These are phyloP conservation scores for Medicago truncatula DNA, from an alignment of 306 rosid genomes.

Conservation along the genomic window MtrunA17r5.0-ANR NC_053043.1:15174501-15175000, in stretches of 20 bases:
- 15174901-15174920: slow-evolving; percentile 75
- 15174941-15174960: slow-evolving; percentile 55
- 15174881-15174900: slow-evolving; percentile 67
- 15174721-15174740: slow-evolving; percentile 78
- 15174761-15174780: slow-evolving; percentile 91
- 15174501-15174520: slow-evolving; percentile 1
- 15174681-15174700: slow-evolving; percentile 74
- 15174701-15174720: slow-evolving; percentile 59
- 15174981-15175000: slow-evolving; percentile 75
- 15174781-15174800: slow-evolving; percentile 77
- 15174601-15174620: slow-evolving; percentile 49
- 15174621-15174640: slow-evolving; percentile 84
- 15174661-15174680: slow-evolving; percentile 62
- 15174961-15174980: slow-evolving; percentile 53
- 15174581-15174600: slow-evolving; percentile 29
- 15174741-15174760: slow-evolving; percentile 78
- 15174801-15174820: slow-evolving; percentile 58
- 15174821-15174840: slow-evolving; percentile 65
- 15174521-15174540: slow-evolving; percentile 1
- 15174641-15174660: slow-evolving; percentile 78
- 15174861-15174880: slow-evolving; percentile 66
- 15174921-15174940: slow-evolving; percentile 64
- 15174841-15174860: slow-evolving; percentile 72
- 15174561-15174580: slow-evolving; percentile 45
- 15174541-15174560: slow-evolving; percentile 46